These are phyloP conservation scores for Neurospora discreta DNA, from an alignment of 495 filamentous ascomycete genomes.

Conservation along the genomic window DNA sequence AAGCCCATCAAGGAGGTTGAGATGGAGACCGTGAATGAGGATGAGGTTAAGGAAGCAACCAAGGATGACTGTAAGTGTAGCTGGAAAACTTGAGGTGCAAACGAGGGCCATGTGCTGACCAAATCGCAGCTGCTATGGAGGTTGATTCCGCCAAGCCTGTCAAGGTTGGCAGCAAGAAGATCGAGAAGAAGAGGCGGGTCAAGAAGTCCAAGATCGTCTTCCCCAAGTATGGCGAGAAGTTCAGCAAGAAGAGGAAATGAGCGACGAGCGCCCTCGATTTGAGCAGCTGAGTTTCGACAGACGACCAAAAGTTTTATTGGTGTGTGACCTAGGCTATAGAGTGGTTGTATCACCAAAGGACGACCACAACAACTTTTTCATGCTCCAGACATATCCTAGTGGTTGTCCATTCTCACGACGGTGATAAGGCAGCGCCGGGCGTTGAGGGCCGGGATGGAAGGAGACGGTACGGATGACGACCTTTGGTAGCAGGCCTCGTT, in stretches of 20 bases:
- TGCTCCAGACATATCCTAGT: not conserved
- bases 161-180: conserved; percentile 26
- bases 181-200: conserved; percentile 31
- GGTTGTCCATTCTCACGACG: not conserved
- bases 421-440: not conserved
- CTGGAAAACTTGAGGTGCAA: not conserved
- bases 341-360: not conserved
- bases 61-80: conserved; percentile 27
- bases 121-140: conserved; percentile 31
- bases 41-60: conserved; percentile 9
- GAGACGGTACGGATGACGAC: not conserved
- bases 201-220: conserved; percentile 44
- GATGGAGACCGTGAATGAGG: conserved; percentile 17
- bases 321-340: not conserved
- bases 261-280: not conserved
- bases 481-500: not conserved
- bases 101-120: not conserved
- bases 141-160: conserved; percentile 29
- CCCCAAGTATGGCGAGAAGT: conserved; percentile 36
- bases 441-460: not conserved
- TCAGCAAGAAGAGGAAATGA: conserved; percentile 33
- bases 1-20: conserved; percentile 36
- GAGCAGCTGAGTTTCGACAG: not conserved
- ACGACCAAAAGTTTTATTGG: not conserved
- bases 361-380: not conserved